These are phyloP conservation scores for Podaxis pistillaris DNA, from an alignment of 768 basidiomycete species.

Conservation along the genomic window DNA sequence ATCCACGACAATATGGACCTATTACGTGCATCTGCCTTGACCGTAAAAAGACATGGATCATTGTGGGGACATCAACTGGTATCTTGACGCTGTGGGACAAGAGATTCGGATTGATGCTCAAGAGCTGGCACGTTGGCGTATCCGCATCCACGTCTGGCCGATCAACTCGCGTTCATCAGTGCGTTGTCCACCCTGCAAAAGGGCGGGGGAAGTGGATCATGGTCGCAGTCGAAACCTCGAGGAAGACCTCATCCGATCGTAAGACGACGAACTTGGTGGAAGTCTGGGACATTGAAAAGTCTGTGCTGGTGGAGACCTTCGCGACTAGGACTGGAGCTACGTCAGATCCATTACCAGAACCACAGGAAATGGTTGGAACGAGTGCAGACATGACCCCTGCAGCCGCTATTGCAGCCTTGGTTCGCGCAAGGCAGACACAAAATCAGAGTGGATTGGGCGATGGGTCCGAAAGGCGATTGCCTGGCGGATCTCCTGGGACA, in stretches of 20 bases:
- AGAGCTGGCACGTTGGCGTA: conserved; percentile 79
- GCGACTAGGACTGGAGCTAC: conserved; percentile 49
- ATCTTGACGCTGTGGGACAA: conserved; percentile 92
- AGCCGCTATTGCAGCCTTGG: conserved; percentile 74
- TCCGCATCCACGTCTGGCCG: conserved; percentile 41
- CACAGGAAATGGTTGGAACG: conserved; percentile 46
- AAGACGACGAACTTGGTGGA: conserved; percentile 50
- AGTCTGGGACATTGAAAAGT: conserved; percentile 92
- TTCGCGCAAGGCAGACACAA: conserved; percentile 40
- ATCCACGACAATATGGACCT: conserved; percentile 83
- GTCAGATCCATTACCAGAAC: conserved; percentile 51
- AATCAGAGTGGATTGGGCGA: conserved; percentile 14
- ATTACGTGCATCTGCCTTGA: conserved; percentile 86
- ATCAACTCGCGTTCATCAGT: conserved; percentile 66
- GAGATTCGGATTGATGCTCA: conserved; percentile 85
- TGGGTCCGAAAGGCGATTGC: conserved; percentile 26
- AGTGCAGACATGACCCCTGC: conserved; percentile 67
- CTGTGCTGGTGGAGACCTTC: conserved; percentile 77
- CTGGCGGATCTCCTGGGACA: not conserved
- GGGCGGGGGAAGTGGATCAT: conserved; percentile 91
- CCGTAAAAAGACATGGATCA: conserved; percentile 81
- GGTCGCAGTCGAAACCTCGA: conserved; percentile 67
- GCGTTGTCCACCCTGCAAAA: conserved; percentile 79
- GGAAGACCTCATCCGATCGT: conserved; percentile 41
- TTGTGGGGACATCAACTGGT: conserved; percentile 85